A percentile compares a stretch with the other conserved stretches of the same genome.
phyloP scores from a whole-genome alignment of 768 basidiomycete species.

The Pleurotus eryngii region DNA sequence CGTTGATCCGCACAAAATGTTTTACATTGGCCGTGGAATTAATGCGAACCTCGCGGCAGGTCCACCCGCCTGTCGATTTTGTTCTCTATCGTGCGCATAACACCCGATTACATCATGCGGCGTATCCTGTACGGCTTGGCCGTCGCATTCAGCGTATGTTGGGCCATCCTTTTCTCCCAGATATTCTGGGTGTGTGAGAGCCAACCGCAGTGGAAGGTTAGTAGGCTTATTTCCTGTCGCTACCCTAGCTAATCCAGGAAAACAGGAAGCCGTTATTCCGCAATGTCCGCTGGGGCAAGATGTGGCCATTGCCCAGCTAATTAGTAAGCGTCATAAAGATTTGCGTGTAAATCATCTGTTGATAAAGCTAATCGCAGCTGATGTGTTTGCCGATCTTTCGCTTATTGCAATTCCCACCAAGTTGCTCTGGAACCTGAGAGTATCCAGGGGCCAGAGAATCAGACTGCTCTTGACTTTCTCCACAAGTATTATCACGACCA shows the following conservation, averaged over 20 bases:
- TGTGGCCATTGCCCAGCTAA: slow-evolving; percentile 50
- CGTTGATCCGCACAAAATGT: not conserved
- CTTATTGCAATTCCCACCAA: slow-evolving; percentile 44
- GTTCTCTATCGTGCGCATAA: slow-evolving; percentile 52
- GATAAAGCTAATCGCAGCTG: slow-evolving; percentile 31
- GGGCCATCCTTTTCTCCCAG: slow-evolving; percentile 37
- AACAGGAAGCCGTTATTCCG: slow-evolving; percentile 17
- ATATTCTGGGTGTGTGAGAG: slow-evolving; percentile 42
- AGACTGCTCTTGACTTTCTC: slow-evolving; percentile 52
- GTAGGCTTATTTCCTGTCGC: not conserved
- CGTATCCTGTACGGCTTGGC: slow-evolving; percentile 26
- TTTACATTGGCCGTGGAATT: not conserved
- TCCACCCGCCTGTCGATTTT: slow-evolving; percentile 48
- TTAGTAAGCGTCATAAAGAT: slow-evolving; percentile 32
- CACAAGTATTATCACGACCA: slow-evolving; percentile 47
- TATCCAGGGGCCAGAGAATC: slow-evolving; percentile 29
- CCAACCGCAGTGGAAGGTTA: slow-evolving; percentile 35
- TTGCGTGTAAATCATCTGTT: not conserved
- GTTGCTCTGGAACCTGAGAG: slow-evolving; percentile 39
- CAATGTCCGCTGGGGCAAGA: slow-evolving; percentile 42
- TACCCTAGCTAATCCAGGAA: not conserved
- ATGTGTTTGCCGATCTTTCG: slow-evolving; percentile 41
- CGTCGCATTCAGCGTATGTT: slow-evolving; percentile 25
- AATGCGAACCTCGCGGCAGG: slow-evolving; percentile 23
- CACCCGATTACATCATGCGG: slow-evolving; percentile 29